Evolutionary conservation across 495 filamentous ascomycete species (phyloP).

Genomic region (Neurospora africana): DNA sequence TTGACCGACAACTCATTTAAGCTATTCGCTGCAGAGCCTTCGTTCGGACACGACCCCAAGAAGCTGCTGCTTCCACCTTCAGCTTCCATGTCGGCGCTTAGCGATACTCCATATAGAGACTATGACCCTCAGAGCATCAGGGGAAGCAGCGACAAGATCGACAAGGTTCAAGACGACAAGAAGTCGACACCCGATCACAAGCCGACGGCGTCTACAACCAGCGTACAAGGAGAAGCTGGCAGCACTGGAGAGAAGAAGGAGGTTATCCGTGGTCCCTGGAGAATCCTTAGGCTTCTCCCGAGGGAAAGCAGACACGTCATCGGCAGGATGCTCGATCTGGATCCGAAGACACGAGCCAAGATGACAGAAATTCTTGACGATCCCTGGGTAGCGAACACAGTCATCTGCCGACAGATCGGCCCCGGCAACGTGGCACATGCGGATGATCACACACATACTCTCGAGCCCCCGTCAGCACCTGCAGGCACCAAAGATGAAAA

Average conservation of each 20-base stretch:
- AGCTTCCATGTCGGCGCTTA: constrained; percentile 27
- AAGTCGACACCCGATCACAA: constrained; percentile 8
- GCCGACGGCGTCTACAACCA: background rate
- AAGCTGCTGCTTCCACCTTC: constrained; percentile 31
- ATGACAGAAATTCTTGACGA: constrained; percentile 79
- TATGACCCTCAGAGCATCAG: constrained; percentile 22
- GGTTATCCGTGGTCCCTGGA: constrained; percentile 86
- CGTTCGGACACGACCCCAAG: constrained; percentile 41
- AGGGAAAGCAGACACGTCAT: constrained; percentile 85
- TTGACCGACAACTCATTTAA: constrained; percentile 89
- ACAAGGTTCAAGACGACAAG: constrained; percentile 4
- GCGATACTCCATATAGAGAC: constrained; percentile 25
- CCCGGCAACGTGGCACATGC: constrained; percentile 35
- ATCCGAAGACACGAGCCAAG: constrained; percentile 72
- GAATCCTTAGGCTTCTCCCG: constrained; percentile 81
- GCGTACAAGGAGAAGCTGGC: constrained; percentile 1
- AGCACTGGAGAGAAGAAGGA: constrained; percentile 52
- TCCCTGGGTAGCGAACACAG: constrained; percentile 72
- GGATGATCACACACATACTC: constrained; percentile 41
- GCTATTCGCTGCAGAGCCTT: constrained; percentile 73
- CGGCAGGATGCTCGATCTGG: constrained; percentile 81
- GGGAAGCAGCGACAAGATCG: background rate
- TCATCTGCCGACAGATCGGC: constrained; percentile 43
- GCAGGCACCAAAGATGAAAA: constrained; percentile 1
- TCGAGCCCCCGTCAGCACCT: constrained; percentile 39